A percentile compares a stretch with the other conserved stretches of the same genome.
These are phyloP conservation scores for Colletotrichum scovillei DNA, from an alignment of 2,329 filamentous ascomycete genomes.

Conservation along the genomic window DNA sequence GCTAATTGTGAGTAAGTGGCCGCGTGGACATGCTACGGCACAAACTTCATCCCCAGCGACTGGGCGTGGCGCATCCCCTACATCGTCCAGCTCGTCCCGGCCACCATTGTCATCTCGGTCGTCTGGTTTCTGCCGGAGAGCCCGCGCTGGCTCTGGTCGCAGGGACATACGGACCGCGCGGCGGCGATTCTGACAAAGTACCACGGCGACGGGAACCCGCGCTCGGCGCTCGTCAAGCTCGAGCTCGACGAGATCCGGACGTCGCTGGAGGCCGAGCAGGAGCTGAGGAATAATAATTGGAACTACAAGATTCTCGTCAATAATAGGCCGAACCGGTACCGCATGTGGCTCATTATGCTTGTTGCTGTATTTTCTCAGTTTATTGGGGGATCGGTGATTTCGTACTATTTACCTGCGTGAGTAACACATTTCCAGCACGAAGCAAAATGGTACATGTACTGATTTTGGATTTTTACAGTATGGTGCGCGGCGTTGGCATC, in stretches of 20 bases:
- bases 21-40: conserved; percentile 58
- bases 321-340: conserved; percentile 59
- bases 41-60: conserved; percentile 53
- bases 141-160: conserved; percentile 55
- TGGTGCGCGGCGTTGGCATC: conserved; percentile 58
- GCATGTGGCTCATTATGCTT: conserved; percentile 58
- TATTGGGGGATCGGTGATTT: conserved; percentile 59
- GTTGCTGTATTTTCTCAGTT: conserved; percentile 62
- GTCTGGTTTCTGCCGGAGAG: conserved; percentile 61
- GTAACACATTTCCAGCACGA: conserved; percentile 56
- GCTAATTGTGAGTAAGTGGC: conserved; percentile 43
- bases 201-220: conserved; percentile 55
- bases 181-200: conserved; percentile 48
- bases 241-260: conserved; percentile 61
- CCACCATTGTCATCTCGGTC: conserved; percentile 54
- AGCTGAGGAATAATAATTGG: conserved; percentile 47
- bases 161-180: conserved; percentile 44
- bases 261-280: conserved; percentile 55
- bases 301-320: conserved; percentile 57
- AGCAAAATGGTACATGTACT: not conserved
- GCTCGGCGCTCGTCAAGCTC: conserved; percentile 45
- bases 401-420: conserved; percentile 53
- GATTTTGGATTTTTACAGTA: conserved; percentile 33
- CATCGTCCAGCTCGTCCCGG: conserved; percentile 56
- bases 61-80: conserved; percentile 62